A percentile compares a stretch with the other conserved stretches of the same genome.
Conservation (phyloP, 2,329 filamentous ascomycete species). For the Cladosporium sp. region DNA sequence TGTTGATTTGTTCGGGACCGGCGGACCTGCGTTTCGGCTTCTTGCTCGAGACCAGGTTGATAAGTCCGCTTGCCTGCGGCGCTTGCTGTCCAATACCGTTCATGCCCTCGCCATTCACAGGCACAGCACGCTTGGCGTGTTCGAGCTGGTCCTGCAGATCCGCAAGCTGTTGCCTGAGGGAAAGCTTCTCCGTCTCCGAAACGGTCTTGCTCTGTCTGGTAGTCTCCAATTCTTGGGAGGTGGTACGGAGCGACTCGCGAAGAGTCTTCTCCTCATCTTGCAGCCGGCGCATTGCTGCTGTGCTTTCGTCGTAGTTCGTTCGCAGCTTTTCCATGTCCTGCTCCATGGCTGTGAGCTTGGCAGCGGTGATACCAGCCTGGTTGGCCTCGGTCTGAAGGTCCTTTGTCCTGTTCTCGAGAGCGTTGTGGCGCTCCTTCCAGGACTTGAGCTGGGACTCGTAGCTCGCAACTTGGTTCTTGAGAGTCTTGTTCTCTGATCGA, state of each 20-base stretch:
- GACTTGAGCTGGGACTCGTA: conserved; percentile 95
- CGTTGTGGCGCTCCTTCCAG: conserved; percentile 88
- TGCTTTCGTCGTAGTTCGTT: conserved; percentile 82
- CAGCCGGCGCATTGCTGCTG: conserved; percentile 83
- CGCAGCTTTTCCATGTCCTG: conserved; percentile 93
- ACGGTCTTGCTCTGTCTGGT: conserved; percentile 69
- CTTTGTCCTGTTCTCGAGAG: conserved; percentile 82
- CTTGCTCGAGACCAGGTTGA: conserved; percentile 95
- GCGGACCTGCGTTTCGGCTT: conserved; percentile 94
- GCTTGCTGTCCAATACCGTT: conserved; percentile 53
- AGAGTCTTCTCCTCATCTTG: conserved; percentile 90
- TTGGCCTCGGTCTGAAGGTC: conserved; percentile 96
- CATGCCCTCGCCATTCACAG: conserved; percentile 62
- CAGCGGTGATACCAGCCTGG: conserved; percentile 91
- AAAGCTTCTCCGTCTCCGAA: conserved; percentile 79
- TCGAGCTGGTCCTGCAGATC: conserved; percentile 92
- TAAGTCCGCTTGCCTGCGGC: conserved; percentile 66
- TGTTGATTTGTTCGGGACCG: conserved; percentile 75
- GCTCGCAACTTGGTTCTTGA: conserved; percentile 84
- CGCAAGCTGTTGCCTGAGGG: conserved; percentile 78
- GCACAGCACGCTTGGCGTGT: conserved; percentile 70
- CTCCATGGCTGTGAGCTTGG: conserved; percentile 84
- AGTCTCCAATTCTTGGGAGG: conserved; percentile 74
- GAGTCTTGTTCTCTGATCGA: conserved; percentile 89
- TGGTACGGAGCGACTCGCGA: conserved; percentile 72